These are phyloP conservation scores for Bonia amplexicaulis DNA, from an alignment of 176 grass and related monocot species.

Conservation along the genomic window DNA sequence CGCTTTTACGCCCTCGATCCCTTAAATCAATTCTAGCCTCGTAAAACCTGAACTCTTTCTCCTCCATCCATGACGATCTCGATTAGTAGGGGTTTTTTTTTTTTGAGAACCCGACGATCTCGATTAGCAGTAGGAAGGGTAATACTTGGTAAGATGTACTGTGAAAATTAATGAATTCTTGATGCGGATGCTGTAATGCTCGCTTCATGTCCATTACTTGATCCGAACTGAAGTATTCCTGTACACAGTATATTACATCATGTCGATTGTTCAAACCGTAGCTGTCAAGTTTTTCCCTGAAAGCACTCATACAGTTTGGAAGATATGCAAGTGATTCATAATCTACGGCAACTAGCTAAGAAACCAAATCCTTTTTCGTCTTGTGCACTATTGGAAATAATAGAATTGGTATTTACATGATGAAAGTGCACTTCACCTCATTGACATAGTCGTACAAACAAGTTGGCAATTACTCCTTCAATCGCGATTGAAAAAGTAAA, in stretches of 20 bases:
- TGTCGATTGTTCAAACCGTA: not conserved
- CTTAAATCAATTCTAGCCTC: not conserved
- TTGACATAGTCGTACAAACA: not conserved
- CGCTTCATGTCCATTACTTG: not conserved
- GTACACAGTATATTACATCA: not conserved
- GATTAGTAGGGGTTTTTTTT: not conserved
- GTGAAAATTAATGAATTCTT: not conserved
- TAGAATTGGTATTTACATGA: not conserved
- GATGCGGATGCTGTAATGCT: not conserved
- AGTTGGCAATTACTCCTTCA: not conserved
- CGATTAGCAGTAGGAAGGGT: not conserved
- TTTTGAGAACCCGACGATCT: not conserved
- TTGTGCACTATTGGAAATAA: not conserved
- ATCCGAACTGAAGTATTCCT: not conserved
- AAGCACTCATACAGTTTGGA: conserved; percentile 10
- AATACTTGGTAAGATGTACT: not conserved
- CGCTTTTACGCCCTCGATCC: not conserved
- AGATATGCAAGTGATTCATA: conserved; percentile 6
- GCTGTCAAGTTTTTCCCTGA: conserved; percentile 21
- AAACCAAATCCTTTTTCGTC: not conserved
- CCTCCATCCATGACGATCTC: not conserved
- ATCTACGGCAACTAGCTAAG: not conserved
- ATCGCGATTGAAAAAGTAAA: not conserved
- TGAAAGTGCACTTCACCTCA: not conserved
- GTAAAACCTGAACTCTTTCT: not conserved